phyloP scores from a whole-genome alignment of 352 stramenopile species.

The Phytophthora nicotianae region DNA sequence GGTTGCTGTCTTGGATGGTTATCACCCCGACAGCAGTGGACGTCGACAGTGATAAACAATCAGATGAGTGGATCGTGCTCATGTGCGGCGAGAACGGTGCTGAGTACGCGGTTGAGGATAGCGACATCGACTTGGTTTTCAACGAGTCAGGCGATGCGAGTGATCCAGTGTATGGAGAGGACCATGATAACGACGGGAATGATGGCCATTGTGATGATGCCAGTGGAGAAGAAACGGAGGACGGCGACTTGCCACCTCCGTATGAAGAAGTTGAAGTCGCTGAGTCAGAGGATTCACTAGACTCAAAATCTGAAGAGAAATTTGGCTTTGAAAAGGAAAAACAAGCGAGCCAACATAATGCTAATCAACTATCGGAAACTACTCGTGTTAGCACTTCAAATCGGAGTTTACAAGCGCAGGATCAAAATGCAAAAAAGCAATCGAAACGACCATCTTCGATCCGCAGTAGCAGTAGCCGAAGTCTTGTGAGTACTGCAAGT shows the following conservation, averaged over 20 bases:
- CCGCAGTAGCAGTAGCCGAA: conserved; percentile 20
- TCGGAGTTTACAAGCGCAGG: neutral
- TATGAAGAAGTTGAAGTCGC: conserved; percentile 21
- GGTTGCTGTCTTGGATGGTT: conserved; percentile 63
- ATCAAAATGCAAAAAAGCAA: neutral
- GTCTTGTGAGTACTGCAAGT: neutral
- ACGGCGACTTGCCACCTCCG: conserved; percentile 28
- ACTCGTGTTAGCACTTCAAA: neutral
- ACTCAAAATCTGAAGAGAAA: neutral
- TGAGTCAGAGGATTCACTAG: neutral
- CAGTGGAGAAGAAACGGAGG: conserved; percentile 12
- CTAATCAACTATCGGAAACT: conserved; percentile 3
- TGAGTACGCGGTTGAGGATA: conserved; percentile 6
- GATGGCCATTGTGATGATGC: conserved; percentile 3
- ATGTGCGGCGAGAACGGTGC: conserved; percentile 34
- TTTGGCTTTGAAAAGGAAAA: neutral
- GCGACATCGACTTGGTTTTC: neutral
- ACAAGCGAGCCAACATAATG: neutral
- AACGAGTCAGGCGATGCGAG: conserved; percentile 14
- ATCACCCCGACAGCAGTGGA: conserved; percentile 5
- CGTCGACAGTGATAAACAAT: conserved; percentile 7
- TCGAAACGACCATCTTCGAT: neutral
- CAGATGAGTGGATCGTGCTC: conserved; percentile 29
- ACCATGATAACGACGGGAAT: conserved; percentile 2
- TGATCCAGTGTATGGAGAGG: conserved; percentile 3